Conservation (phyloP, 148 eudicot genomes). For the Linanthus parryae region DNA sequence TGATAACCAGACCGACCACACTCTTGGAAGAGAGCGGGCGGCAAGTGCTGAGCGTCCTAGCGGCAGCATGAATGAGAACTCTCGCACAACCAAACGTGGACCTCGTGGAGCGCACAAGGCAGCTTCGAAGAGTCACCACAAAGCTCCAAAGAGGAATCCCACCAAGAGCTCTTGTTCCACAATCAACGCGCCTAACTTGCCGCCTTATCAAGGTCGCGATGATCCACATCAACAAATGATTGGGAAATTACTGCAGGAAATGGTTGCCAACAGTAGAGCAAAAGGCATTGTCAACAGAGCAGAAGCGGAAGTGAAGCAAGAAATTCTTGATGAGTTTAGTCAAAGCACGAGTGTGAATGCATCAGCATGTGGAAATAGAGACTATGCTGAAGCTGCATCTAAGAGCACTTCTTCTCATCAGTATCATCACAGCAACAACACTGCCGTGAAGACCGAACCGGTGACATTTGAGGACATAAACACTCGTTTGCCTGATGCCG, state of each 20-base stretch:
- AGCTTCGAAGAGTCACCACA: not conserved
- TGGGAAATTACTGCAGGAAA: conserved; percentile 12
- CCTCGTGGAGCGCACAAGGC: not conserved
- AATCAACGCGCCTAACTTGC: not conserved
- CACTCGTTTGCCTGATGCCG: conserved; percentile 6
- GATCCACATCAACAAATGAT: conserved; percentile 8
- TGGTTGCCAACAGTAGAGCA: conserved; percentile 14
- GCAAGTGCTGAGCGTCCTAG: not conserved
- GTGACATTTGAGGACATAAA: not conserved
- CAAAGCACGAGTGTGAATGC: not conserved
- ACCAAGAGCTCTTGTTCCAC: not conserved
- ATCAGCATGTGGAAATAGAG: not conserved
- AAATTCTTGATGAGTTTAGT: not conserved
- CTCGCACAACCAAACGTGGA: not conserved
- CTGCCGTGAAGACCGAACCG: not conserved
- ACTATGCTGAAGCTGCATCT: conserved; percentile 6
- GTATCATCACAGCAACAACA: conserved; percentile 1
- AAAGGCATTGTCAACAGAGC: not conserved
- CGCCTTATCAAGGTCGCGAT: conserved; percentile 6
- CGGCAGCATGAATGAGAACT: conserved; percentile 1
- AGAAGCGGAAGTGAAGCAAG: conserved; percentile 7
- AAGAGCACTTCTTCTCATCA: not conserved
- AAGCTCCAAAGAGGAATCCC: not conserved
- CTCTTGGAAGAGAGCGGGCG: not conserved
- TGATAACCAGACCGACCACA: too few relatives aligned